phyloP scores from a whole-genome alignment of 768 basidiomycete genomes.

The Naematelia aurantialba region DNA sequence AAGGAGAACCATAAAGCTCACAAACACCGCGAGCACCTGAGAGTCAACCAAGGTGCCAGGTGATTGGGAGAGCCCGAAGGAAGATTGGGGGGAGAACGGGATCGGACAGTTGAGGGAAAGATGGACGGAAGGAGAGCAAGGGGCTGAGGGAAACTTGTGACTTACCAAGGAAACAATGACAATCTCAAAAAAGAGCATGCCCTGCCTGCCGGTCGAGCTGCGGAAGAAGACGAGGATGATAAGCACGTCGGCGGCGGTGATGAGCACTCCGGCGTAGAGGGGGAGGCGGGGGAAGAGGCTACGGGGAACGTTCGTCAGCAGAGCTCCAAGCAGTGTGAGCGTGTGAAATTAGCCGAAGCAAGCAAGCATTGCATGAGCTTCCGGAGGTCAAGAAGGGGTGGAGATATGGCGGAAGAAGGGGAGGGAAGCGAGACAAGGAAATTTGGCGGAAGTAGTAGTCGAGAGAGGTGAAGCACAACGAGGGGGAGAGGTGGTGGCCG shows the following conservation, averaged over 20 bases:
- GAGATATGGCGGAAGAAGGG: neutral
- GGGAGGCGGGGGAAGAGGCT: constrained; percentile 50
- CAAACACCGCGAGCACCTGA: constrained; percentile 61
- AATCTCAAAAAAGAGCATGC: constrained; percentile 51
- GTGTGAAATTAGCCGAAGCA: neutral
- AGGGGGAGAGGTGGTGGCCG: too few species aligned
- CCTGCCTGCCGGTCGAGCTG: constrained; percentile 41
- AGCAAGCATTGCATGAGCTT: neutral
- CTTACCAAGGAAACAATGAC: constrained; percentile 47
- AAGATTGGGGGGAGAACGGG: too few species aligned
- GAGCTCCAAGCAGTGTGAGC: neutral
- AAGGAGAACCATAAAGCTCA: constrained; percentile 74
- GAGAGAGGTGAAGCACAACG: too few species aligned
- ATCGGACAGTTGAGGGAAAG: too few species aligned
- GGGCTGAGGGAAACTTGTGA: too few species aligned
- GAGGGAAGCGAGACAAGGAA: neutral
- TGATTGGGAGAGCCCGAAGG: too few species aligned
- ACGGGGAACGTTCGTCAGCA: constrained; percentile 6
- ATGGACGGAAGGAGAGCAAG: too few species aligned
- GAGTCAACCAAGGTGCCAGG: neutral
- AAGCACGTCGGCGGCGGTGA: constrained; percentile 49
- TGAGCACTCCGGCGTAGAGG: constrained; percentile 49
- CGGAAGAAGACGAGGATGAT: constrained; percentile 50
- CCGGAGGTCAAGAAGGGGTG: constrained; percentile 1
- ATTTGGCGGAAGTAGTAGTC: neutral